Conservation (phyloP, 208 protist genomes). For the Endotrypanum monterogeii region DNA sequence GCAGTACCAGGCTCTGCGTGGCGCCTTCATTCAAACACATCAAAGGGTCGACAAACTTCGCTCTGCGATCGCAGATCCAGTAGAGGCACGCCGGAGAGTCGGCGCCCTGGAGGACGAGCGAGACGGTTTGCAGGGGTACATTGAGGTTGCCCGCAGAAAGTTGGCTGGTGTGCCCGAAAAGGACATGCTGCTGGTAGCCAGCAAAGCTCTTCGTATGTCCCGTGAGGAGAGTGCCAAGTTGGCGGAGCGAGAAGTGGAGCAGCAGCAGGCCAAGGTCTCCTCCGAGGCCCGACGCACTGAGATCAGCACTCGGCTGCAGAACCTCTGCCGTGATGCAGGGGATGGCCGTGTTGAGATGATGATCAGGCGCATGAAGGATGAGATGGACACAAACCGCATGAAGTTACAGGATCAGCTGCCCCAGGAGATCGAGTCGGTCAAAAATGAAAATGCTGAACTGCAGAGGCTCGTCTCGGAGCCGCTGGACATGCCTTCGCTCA, state of each 20-base stretch:
- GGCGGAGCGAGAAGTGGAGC: constrained; percentile 75
- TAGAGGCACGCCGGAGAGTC: constrained; percentile 73
- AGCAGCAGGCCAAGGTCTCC: constrained; percentile 78
- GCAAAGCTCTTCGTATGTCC: constrained; percentile 68
- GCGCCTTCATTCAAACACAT: constrained; percentile 84
- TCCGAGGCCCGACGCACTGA: constrained; percentile 69
- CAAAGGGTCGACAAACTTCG: constrained; percentile 78
- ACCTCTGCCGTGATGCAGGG: constrained; percentile 77
- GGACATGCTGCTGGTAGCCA: constrained; percentile 78
- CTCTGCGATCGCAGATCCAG: constrained; percentile 71
- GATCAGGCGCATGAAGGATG: constrained; percentile 83
- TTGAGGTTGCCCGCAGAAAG: constrained; percentile 79
- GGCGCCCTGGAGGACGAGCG: constrained; percentile 77
- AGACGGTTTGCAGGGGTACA: constrained; percentile 69
- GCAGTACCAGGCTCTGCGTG: constrained; percentile 84
- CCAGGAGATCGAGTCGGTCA: constrained; percentile 73
- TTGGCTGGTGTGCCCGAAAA: constrained; percentile 63
- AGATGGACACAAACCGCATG: constrained; percentile 87
- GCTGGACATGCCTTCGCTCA: constrained; percentile 74
- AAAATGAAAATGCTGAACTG: constrained; percentile 79
- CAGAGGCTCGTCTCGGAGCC: constrained; percentile 80
- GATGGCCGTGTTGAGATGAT: constrained; percentile 85
- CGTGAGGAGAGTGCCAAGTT: constrained; percentile 76
- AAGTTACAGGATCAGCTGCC: constrained; percentile 89
- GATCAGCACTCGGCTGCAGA: constrained; percentile 83